These are phyloP conservation scores for Skeletonema tropicum DNA, from an alignment of 108 stramenopile species.

Conservation along the genomic window DNA sequence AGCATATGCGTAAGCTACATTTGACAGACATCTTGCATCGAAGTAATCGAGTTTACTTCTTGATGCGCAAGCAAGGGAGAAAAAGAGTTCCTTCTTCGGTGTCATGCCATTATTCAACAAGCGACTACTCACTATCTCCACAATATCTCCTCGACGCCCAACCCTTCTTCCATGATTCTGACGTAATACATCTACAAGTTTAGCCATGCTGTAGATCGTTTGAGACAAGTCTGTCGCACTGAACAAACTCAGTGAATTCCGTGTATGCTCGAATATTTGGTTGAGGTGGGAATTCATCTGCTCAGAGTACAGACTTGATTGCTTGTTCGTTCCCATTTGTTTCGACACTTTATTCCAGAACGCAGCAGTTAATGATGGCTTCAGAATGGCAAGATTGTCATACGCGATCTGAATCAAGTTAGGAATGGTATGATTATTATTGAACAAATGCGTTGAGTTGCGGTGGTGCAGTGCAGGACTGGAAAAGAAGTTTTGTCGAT, in stretches of 20 bases:
- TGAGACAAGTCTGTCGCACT: neutral
- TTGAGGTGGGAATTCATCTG: no score
- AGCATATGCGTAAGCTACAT: constrained; percentile 15
- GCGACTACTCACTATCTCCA: neutral
- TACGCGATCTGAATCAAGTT: no score
- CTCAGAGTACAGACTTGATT: no score
- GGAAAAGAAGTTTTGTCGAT: no score
- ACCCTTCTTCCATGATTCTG: neutral
- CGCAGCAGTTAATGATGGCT: no score
- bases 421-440: neutral
- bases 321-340: no score
- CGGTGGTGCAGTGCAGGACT: no score
- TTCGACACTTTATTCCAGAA: no score
- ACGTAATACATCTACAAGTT: neutral
- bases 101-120: neutral
- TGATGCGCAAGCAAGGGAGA: neutral
- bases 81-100: neutral
- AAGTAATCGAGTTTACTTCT: neutral
- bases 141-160: neutral
- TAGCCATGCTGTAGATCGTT: no score
- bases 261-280: neutral
- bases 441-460: no score
- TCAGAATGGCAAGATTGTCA: no score
- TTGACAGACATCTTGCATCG: constrained; percentile 5
- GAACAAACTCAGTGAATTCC: neutral